A percentile compares a stretch with the other conserved stretches of the same genome.
Conservation (phyloP, 441 rosid genomes). For the Pelargonium myrrhifolium region DNA sequence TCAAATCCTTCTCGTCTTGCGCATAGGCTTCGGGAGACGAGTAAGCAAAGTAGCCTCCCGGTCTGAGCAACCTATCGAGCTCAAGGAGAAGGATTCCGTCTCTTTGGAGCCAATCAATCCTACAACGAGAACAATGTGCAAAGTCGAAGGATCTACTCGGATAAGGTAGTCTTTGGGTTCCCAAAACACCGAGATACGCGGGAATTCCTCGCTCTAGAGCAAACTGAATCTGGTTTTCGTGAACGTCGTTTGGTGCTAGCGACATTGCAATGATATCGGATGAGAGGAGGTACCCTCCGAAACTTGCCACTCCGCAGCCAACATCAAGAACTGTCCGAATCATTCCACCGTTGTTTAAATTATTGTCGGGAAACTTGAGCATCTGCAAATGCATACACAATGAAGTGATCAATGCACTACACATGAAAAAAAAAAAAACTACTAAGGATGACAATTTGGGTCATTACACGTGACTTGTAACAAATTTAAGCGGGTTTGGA, state of each 20-base stretch:
- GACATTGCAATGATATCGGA: slow-evolving; percentile 83
- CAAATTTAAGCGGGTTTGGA: no score
- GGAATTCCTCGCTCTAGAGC: slow-evolving; percentile 98
- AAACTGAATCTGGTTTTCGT: slow-evolving; percentile 98
- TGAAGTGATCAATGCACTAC: slow-evolving; percentile 14
- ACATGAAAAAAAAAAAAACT: not conserved
- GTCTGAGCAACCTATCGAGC: slow-evolving; percentile 89
- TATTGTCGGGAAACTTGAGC: slow-evolving; percentile 80
- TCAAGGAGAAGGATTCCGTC: slow-evolving; percentile 97
- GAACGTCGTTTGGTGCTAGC: slow-evolving; percentile 95
- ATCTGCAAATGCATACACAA: slow-evolving; percentile 43
- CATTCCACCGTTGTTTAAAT: slow-evolving; percentile 68
- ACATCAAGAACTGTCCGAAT: slow-evolving; percentile 87
- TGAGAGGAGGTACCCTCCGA: slow-evolving; percentile 89
- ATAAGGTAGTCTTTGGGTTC: slow-evolving; percentile 94
- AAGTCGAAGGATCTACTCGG: slow-evolving; percentile 98
- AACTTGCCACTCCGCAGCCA: slow-evolving; percentile 98
- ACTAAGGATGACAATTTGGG: not conserved
- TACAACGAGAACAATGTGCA: slow-evolving; percentile 96
- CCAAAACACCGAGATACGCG: slow-evolving; percentile 93
- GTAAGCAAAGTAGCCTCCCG: slow-evolving; percentile 97
- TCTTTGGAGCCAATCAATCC: slow-evolving; percentile 99
- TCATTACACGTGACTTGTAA: no score
- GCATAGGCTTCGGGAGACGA: slow-evolving; percentile 99
- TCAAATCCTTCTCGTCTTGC: slow-evolving; percentile 86